Conservation (phyloP, 139 green algal genomes). For the Chlorella vulgaris region DNA sequence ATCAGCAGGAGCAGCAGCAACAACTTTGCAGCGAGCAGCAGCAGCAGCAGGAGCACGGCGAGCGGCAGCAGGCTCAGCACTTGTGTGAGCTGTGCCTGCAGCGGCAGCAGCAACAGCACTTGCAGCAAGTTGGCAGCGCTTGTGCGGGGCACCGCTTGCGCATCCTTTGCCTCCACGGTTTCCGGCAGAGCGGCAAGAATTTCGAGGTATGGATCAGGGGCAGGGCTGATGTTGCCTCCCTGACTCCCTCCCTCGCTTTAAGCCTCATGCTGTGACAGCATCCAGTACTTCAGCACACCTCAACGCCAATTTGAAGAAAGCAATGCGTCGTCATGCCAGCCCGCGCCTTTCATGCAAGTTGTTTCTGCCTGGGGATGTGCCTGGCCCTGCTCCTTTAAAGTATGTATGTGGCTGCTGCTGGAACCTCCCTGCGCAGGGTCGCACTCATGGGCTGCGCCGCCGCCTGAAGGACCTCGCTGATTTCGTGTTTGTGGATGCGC, state of each 20-base stretch:
- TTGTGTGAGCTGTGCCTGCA: conserved; percentile 39
- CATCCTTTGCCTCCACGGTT: conserved; percentile 91
- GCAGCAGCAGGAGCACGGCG: not conserved
- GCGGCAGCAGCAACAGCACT: conserved; percentile 18
- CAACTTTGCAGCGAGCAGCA: not conserved
- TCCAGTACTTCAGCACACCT: too few relatives aligned
- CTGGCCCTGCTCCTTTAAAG: too few relatives aligned
- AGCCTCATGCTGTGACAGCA: too few relatives aligned
- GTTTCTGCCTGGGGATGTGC: too few relatives aligned
- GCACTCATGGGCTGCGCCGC: conserved; percentile 65
- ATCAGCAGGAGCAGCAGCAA: conserved; percentile 2
- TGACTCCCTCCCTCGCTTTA: not conserved
- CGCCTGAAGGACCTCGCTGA: conserved; percentile 66
- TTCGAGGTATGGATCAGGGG: conserved; percentile 56
- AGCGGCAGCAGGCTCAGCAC: not conserved
- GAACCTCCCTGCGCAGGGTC: conserved; percentile 46
- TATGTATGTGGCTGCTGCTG: not conserved
- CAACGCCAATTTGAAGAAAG: too few relatives aligned
- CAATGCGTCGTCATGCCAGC: too few relatives aligned
- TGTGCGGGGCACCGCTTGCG: conserved; percentile 47
- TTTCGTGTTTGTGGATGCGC: conserved; percentile 84
- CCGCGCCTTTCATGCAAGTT: too few relatives aligned
- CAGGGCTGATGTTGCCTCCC: not conserved
- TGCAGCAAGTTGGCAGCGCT: not conserved
- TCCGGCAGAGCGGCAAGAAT: conserved; percentile 75